A percentile compares a stretch with the other conserved stretches of the same genome.
phyloP scores from a whole-genome alignment of 495 filamentous ascomycete genomes.

The Annulohypoxylon nitens region DNA sequence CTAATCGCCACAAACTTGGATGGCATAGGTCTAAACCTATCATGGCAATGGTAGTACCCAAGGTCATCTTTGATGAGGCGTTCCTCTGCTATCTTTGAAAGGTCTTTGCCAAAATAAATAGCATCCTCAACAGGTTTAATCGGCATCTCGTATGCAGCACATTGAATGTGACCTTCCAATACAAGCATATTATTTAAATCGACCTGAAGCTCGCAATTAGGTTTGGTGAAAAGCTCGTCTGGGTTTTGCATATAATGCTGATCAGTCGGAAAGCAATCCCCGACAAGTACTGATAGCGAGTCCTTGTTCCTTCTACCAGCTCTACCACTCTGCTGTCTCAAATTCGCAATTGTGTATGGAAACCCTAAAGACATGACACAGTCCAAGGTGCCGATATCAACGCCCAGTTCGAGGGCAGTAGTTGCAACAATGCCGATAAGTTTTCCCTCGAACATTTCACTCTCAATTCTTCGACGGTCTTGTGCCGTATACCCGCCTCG shows the following conservation, averaged over 20 bases:
- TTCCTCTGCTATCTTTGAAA: slow-evolving; percentile 78
- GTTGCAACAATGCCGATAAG: slow-evolving; percentile 95
- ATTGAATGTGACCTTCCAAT: slow-evolving; percentile 94
- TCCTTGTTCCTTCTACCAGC: slow-evolving; percentile 95
- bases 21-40: slow-evolving; percentile 87
- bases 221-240: slow-evolving; percentile 93
- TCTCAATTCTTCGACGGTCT: slow-evolving; percentile 90
- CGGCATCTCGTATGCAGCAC: slow-evolving; percentile 95
- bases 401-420: slow-evolving; percentile 90
- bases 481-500: slow-evolving; percentile 96
- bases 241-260: slow-evolving; percentile 98
- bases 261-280: slow-evolving; percentile 92
- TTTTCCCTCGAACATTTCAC: slow-evolving; percentile 97
- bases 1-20: slow-evolving; percentile 88
- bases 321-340: slow-evolving; percentile 94
- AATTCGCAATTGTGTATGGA: slow-evolving; percentile 92
- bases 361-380: slow-evolving; percentile 95
- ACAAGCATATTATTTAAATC: slow-evolving; percentile 93
- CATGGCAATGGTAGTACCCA: slow-evolving; percentile 91
- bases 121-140: slow-evolving; percentile 81
- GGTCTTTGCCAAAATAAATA: slow-evolving; percentile 82
- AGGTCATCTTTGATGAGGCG: slow-evolving; percentile 78
- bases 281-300: slow-evolving; percentile 89
- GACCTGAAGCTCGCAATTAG: slow-evolving; percentile 88
- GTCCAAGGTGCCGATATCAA: slow-evolving; percentile 96